These are phyloP conservation scores for Polytrichum formosum DNA, from an alignment of 225 moss, liverwort and hornwort genomes.

Conservation along the genomic window DNA sequence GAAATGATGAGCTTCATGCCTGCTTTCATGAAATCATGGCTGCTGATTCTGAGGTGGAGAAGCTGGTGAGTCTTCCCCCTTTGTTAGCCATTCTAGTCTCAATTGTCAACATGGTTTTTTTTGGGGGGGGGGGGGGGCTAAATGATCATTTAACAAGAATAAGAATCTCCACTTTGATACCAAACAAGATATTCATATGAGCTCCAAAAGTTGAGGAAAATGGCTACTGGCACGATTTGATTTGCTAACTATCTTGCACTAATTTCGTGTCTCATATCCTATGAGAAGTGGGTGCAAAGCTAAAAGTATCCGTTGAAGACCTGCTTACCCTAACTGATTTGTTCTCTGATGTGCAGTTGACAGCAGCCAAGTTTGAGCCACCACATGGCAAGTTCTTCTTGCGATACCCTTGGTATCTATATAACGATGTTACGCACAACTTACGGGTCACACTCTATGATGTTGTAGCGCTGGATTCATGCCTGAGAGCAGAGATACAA, in stretches of 20 bases:
- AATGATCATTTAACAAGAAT: no score
- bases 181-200: no score
- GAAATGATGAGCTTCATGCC: conserved; percentile 46
- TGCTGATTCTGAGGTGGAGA: conserved; percentile 60
- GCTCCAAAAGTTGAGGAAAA: no score
- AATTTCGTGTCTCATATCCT: no score
- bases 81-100: not conserved
- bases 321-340: no score
- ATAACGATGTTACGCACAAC: conserved; percentile 57
- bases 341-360: conserved; percentile 29
- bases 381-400: conserved; percentile 66
- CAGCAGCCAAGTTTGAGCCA: conserved; percentile 63
- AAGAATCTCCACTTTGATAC: no score
- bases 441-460: conserved; percentile 61
- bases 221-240: no score
- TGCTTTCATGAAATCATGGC: conserved; percentile 58
- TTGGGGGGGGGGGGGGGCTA: no score
- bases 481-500: conserved; percentile 78
- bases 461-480: conserved; percentile 69
- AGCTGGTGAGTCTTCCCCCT: conserved; percentile 40
- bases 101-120: no score
- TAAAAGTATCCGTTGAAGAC: no score
- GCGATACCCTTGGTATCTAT: conserved; percentile 69
- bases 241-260: no score
- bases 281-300: no score